Evolutionary conservation across 305 asterid species (phyloP), one percentile per base, ranked within the genome.

Genomic region (Caryopteris hybrid): DNA sequence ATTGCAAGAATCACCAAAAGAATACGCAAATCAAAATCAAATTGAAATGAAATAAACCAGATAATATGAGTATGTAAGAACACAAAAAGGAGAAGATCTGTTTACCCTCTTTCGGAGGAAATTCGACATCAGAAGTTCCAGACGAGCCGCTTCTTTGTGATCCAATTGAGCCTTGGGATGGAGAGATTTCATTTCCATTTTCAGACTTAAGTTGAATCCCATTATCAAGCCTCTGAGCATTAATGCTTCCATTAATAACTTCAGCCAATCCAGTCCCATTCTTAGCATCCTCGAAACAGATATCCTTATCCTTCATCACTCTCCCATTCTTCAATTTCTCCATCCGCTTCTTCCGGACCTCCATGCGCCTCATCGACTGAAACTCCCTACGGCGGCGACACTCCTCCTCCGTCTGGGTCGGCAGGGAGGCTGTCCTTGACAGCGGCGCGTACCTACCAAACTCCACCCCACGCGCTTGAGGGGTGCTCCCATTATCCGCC

Each of bases 331-430:
- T 86, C 60, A 85, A 41, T 66, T 92, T 92, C 83, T 85, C 90
- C 87, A 82, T 76, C 45, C 96, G 76, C 58, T 89, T 86, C 65
- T 76, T 80, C 69, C 83, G 78, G 0, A 92, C 98, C 72, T 85
- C 96, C 88, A 83, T 53, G 29, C 96, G 84, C 85, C 84, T 80
- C 66, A 74, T 45, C 8, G 78, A 61, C 83, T 81, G 88, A 74
- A 79, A 52, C 84, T 86, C 95, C 84, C 85, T 92, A 45, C 87
- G 76, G 72, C 83, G 79, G 71, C 90, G 80, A 79, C 83, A 80
- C 85, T 75, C 94, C 81, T 78, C 87, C 71, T 75, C 90, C 65
- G 72, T 56, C 47, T 69, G 88, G 6, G 69, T 59, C 3, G 98
- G 98, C 41, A 86, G 76, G 0, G 98, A 92, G 6, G 82, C 79